phyloP scores from a whole-genome alignment of 192 early-diverging fungal genomes.

The Coemansia sp. region DNA sequence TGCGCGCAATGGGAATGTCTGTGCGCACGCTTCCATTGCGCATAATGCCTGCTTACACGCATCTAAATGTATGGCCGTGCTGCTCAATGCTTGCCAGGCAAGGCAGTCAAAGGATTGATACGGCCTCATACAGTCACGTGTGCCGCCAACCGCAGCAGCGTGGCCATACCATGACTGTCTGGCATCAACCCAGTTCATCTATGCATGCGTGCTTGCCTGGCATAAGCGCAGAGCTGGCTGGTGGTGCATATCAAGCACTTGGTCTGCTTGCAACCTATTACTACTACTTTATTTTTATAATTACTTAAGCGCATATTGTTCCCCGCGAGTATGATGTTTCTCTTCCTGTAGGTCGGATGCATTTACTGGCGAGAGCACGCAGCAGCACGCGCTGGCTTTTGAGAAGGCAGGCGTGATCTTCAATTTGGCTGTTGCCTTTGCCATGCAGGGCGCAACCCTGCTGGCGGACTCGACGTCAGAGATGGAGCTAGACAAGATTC shows the following conservation, averaged over 20 bases:
- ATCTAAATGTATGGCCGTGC: no score
- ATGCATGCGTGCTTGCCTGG: background rate
- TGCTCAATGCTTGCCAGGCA: background rate
- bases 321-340: background rate
- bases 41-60: background rate
- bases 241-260: background rate
- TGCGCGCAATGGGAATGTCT: background rate
- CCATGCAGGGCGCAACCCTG: slow-evolving; percentile 47
- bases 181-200: background rate
- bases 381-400: slow-evolving; percentile 93
- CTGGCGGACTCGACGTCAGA: slow-evolving; percentile 54
- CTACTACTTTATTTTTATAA: background rate
- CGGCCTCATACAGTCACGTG: background rate
- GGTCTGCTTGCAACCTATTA: background rate
- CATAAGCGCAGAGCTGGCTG: background rate
- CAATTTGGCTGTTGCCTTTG: slow-evolving; percentile 84
- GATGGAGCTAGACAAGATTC: slow-evolving; percentile 59
- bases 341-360: slow-evolving; percentile 69
- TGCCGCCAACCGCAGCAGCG: background rate
- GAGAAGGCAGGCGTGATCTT: slow-evolving; percentile 97
- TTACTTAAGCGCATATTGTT: slow-evolving; percentile 4
- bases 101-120: background rate
- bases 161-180: background rate
- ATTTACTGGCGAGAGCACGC: slow-evolving; percentile 72
- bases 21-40: background rate